These are phyloP conservation scores for Jatropha podagrica DNA, from an alignment of 441 rosid species.

Conservation along the genomic window DNA sequence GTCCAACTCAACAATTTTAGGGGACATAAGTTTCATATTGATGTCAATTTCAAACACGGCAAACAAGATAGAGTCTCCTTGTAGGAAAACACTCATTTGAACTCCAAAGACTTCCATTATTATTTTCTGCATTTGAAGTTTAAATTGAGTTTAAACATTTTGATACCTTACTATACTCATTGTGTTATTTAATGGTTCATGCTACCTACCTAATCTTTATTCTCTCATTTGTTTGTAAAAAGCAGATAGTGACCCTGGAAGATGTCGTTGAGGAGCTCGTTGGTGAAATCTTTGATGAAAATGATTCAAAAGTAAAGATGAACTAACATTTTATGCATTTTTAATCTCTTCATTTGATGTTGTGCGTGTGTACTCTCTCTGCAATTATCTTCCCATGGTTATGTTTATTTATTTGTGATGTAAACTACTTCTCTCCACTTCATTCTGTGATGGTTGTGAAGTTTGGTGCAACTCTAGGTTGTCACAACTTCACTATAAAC, in stretches of 20 bases:
- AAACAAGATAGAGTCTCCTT: neutral
- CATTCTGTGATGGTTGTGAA: neutral
- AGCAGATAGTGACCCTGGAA: conserved; percentile 92
- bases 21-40: neutral
- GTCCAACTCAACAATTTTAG: neutral
- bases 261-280: conserved; percentile 99
- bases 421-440: neutral
- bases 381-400: neutral
- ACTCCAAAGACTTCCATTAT: neutral
- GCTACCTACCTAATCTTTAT: neutral
- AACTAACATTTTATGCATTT: conserved; percentile 1
- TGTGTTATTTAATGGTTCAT: neutral
- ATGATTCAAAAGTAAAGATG: conserved; percentile 82
- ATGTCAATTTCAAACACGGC: neutral
- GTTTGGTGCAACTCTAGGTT: neutral
- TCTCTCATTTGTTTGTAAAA: conserved; percentile 22
- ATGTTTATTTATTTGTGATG: neutral
- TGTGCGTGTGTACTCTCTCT: neutral
- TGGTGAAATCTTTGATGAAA: conserved; percentile 98
- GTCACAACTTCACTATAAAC: neutral
- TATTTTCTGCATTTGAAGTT: conserved; percentile 5
- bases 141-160: neutral
- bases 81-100: neutral
- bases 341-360: neutral
- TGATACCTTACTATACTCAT: neutral